These are phyloP conservation scores for Citeromyces nyonsensis DNA, from an alignment of 805 yeast genomes.

Conservation along the genomic window DNA sequence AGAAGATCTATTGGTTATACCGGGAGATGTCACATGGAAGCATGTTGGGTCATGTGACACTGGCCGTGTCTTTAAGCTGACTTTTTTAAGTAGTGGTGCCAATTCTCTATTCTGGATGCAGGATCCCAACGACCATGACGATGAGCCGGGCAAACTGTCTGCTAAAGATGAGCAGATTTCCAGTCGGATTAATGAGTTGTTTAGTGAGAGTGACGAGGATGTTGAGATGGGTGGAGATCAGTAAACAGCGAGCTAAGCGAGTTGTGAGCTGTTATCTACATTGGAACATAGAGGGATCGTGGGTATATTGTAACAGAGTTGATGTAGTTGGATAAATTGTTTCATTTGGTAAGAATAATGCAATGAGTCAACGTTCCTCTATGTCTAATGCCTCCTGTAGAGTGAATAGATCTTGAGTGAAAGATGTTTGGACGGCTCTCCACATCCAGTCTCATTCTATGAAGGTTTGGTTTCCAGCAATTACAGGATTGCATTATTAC, in stretches of 20 bases:
- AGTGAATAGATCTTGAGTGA: no score
- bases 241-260: slow-evolving; percentile 7
- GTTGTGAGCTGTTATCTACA: not conserved
- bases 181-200: slow-evolving; percentile 28
- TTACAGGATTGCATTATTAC: no score
- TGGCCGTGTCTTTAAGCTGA: slow-evolving; percentile 48
- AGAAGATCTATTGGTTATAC: slow-evolving; percentile 59
- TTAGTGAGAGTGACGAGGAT: slow-evolving; percentile 21
- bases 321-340: no score
- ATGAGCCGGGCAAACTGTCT: slow-evolving; percentile 38
- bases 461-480: no score
- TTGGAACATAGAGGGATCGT: not conserved
- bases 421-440: no score
- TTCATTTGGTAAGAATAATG: no score
- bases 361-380: no score
- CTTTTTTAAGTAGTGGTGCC: slow-evolving; percentile 19
- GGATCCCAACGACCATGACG: slow-evolving; percentile 49
- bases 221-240: not conserved
- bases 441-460: no score
- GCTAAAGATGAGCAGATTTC: slow-evolving; percentile 37
- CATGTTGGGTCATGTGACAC: slow-evolving; percentile 54
- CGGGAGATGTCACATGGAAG: slow-evolving; percentile 75
- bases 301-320: not conserved
- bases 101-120: slow-evolving; percentile 62
- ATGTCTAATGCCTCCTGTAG: no score